Evolutionary conservation across 257 asterid species (phyloP), one percentile per base, ranked within the genome.

Genomic region (Jaltomata sinuosa): DNA sequence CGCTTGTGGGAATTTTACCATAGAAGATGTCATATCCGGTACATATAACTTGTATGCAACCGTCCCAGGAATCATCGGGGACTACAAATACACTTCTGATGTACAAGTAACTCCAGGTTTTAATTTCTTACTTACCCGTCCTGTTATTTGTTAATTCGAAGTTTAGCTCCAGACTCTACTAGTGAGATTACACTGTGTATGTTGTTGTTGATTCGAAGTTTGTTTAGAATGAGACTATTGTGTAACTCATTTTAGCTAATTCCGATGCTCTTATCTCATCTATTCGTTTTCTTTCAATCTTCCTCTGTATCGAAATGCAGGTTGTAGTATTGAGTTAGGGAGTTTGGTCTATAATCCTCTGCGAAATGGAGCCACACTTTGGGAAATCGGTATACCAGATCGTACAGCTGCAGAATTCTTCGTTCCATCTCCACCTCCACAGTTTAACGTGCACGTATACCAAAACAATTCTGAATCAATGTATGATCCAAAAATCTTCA

Each of bases 341-440:
- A 69, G 80, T 40, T 84, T 91, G 29, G 85, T 91, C 27, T 93
- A 90, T 71, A 80, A 90, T 29, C 88, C 94, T 83, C 97, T 95
- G 2, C 87, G 95, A 85, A 61, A 78, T 7, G 94, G 95, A 38
- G 81, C 92, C 0, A 94, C 97, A 1, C 22, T 94, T 29, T 93
- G 98, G 98, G 98, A 93, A 87, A 93, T 93, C 1, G 97, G 98
- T 36, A 36, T 90, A 47, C 92, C 97, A 6, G 95, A 93, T 80
- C 91, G 95, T 0, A 83, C 92, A 8, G 94, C 97, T 38, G 90
- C 89, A 3, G 95, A 94, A 81, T 94, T 92, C 64, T 92, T 87
- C 81, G 84, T 94, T 18, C 98, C 98, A 0, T 69, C 68, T 54
- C 87, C 91, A 25, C 80, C 82, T 54, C 85, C 91, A 11, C 7